phyloP scores from a whole-genome alignment of 2,329 filamentous ascomycete species.

The Macrophomina pseudophaseolina region DNA sequence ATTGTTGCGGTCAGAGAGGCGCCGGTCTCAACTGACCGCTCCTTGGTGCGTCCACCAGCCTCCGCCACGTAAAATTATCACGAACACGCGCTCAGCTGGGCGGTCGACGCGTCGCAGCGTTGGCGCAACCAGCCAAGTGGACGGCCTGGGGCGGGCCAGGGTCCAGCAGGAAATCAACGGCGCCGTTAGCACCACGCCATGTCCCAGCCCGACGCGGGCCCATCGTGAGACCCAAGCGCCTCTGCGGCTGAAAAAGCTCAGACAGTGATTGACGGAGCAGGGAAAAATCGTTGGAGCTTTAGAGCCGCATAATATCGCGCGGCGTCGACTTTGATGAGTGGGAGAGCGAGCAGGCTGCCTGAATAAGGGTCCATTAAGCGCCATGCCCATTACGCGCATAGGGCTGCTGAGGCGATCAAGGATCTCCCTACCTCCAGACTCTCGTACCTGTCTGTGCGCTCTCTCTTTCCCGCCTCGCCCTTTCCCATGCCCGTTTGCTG shows the following conservation, averaged over 20 bases:
- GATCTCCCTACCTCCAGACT: constrained; percentile 11
- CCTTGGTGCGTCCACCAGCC: constrained; percentile 7
- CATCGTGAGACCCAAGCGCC: constrained; percentile 2
- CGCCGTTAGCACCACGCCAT: constrained; percentile 11
- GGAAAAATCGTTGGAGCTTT: background rate
- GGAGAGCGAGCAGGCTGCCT: constrained; percentile 5
- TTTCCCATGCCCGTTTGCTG: constrained; percentile 7
- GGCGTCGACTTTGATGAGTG: constrained; percentile 10
- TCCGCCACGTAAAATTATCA: constrained; percentile 12
- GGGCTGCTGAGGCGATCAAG: constrained; percentile 18
- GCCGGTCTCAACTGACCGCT: constrained; percentile 8
- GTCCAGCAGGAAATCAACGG: constrained; percentile 19
- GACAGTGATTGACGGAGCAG: background rate
- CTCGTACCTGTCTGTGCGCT: constrained; percentile 22
- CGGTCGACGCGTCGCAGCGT: constrained; percentile 5
- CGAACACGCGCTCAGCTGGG: background rate
- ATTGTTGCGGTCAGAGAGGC: background rate
- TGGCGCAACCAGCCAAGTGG: constrained; percentile 15
- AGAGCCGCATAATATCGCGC: constrained; percentile 2
- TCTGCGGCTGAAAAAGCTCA: constrained; percentile 12
- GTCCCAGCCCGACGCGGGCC: background rate
- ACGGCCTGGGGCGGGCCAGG: constrained; percentile 11
- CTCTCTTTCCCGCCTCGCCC: background rate
- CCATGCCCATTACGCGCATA: constrained; percentile 25
- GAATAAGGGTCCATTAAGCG: constrained; percentile 3